A percentile compares a stretch with the other conserved stretches of the same genome.
phyloP scores from a whole-genome alignment of 2,329 filamentous ascomycete species.

The Cladosporium phlei region DNA sequence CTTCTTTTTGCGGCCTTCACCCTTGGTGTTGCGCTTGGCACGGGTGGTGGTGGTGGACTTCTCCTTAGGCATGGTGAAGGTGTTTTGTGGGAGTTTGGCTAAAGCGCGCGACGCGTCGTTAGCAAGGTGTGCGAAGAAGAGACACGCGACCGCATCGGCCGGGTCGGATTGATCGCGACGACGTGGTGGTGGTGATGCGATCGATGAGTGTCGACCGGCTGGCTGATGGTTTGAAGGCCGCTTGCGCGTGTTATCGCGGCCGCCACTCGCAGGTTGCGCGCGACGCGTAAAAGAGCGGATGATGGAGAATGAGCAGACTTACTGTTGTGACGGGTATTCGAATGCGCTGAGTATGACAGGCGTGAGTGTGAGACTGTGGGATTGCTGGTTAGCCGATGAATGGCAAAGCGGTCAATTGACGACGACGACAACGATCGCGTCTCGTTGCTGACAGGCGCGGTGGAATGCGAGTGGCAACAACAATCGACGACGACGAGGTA shows the following conservation, averaged over 20 bases:
- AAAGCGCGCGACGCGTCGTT: conserved; percentile 9
- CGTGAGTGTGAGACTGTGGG: conserved; percentile 11
- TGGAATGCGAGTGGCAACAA: conserved; percentile 12
- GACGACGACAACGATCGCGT: conserved; percentile 11
- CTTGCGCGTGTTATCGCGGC: conserved; percentile 6
- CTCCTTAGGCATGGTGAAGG: conserved; percentile 63
- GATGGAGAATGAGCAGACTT: conserved; percentile 8
- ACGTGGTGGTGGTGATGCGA: conserved; percentile 10
- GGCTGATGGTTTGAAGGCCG: background rate
- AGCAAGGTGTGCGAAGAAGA: background rate
- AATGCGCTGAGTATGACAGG: conserved; percentile 9
- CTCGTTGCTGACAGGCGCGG: conserved; percentile 1
- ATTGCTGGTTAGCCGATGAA: conserved; percentile 11
- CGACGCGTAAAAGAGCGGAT: conserved; percentile 2
- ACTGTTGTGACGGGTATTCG: background rate
- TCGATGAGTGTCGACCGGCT: conserved; percentile 4
- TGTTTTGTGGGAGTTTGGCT: conserved; percentile 5
- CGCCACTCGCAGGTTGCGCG: conserved; percentile 1
- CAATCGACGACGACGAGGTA: conserved; percentile 8
- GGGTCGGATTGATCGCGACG: background rate
- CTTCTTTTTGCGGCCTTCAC: conserved; percentile 65
- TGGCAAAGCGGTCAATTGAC: conserved; percentile 3
- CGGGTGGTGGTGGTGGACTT: conserved; percentile 58
- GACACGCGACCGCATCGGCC: conserved; percentile 2
- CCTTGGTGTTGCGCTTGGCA: conserved; percentile 40